Evolutionary conservation across 176 grass and related monocot genomes (phyloP).

Genomic region (Bothriochloa decipiens): DNA sequence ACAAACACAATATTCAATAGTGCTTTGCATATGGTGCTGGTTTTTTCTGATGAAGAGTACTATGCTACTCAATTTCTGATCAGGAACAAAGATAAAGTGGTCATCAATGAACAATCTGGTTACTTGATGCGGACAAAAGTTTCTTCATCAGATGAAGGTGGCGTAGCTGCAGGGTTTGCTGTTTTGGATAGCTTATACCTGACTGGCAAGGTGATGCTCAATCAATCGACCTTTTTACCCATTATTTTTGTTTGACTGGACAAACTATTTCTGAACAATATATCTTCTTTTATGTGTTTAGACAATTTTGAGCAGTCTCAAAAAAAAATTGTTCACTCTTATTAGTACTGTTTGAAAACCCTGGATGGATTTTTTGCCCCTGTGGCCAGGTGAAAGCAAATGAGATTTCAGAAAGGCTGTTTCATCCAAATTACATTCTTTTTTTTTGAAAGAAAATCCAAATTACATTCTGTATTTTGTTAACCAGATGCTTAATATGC

Average conservation of each 20-base stretch:
- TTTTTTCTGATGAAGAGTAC: conserved; percentile 32
- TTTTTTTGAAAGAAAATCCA: too few species aligned
- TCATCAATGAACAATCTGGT: conserved; percentile 81
- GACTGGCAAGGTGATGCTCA: conserved; percentile 55
- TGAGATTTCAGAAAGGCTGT: conserved; percentile 3
- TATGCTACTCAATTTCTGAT: conserved; percentile 22
- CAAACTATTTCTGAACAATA: neutral
- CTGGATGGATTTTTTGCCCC: neutral
- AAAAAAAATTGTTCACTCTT: neutral
- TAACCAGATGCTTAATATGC: neutral
- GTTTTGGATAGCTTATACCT: conserved; percentile 92
- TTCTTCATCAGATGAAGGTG: conserved; percentile 97
- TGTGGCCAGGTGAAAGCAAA: conserved; percentile 5
- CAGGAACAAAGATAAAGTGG: conserved; percentile 93
- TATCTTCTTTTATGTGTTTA: neutral
- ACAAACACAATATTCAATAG: neutral
- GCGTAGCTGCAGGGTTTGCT: conserved; percentile 93
- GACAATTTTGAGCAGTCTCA: neutral
- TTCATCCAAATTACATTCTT: conserved; percentile 2
- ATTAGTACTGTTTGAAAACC: neutral
- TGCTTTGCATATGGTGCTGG: neutral
- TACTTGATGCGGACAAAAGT: conserved; percentile 98
- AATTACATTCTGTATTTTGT: neutral
- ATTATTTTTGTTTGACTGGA: conserved; percentile 15
- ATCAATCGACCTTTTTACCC: neutral